Base-by-base conservation (phyloP, 139 green algal genomes). In the Tetradesmus obliquus region DNA sequence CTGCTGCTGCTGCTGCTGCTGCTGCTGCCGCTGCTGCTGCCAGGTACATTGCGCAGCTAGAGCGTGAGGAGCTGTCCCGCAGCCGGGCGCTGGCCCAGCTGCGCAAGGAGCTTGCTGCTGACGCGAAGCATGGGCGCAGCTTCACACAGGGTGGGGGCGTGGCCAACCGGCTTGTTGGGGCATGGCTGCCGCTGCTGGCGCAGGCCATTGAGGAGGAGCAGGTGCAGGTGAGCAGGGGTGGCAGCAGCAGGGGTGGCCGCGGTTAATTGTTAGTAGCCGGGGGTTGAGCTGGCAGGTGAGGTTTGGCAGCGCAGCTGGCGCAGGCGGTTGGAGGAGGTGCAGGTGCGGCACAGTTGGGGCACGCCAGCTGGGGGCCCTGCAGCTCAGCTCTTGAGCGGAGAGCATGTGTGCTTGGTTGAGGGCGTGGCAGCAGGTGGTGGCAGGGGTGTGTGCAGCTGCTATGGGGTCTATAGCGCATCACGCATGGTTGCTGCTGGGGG, bases 141-240 rank as follows among this genome's bases (percentile, higher is more conserved):
- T 88, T n/a, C 53, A 72, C 9, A 12, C 72, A 83, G 58, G 45
- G 66, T 19, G 90, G 90, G 19, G 24, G 82, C 8, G 3, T 89
- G 90, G 20, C 86, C 17, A 83, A 89, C 3, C 69, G 55, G 17
- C 71, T 96, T 9, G 88, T 96, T 51, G n/a, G 88, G n/a, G 60
- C 87, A 13, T 97, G 95, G 95, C 93, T 92, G 55, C 84, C 72
- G 9, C 92, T 91, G 1, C 79, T 97, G 51, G 72, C 60, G 8
- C 84, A 93, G 20, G 92, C 93, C 3, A 95, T 96, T 5, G 71
- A 91, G 82, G 62, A 88, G 58, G 94, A 97, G 92, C 94, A 96
- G 90, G 4, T 92, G 72, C 86, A 92, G 82, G 92, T 95, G 83
- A 72, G 79, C 12, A 17, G 5, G 32, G 5, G 32, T 8, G 32